A percentile compares a stretch with the other conserved stretches of the same genome.
These are phyloP conservation scores for Zygotorulaspora mrakii DNA, from an alignment of 1,139 yeast genomes.

Conservation along the genomic window DNA sequence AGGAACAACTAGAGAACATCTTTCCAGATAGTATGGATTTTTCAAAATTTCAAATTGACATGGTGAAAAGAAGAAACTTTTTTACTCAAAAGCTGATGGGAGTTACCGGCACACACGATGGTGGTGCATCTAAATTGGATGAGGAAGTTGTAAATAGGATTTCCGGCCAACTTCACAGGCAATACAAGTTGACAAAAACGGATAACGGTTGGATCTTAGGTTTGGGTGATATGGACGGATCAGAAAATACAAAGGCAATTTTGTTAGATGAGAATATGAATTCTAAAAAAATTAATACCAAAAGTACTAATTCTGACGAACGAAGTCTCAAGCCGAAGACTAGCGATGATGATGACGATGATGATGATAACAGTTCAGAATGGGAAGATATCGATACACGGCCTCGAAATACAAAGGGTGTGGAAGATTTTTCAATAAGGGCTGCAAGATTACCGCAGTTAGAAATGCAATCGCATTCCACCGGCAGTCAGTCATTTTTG, in stretches of 20 bases:
- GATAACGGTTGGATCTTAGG: slow-evolving; percentile 88
- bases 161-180: slow-evolving; percentile 80
- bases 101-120: slow-evolving; percentile 75
- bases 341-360: slow-evolving; percentile 28
- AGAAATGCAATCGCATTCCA: slow-evolving; percentile 14
- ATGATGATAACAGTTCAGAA: slow-evolving; percentile 43
- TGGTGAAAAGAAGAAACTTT: slow-evolving; percentile 87
- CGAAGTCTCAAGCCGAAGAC: slow-evolving; percentile 21
- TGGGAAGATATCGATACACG: slow-evolving; percentile 59
- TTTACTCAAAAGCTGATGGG: slow-evolving; percentile 85
- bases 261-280: slow-evolving; percentile 40
- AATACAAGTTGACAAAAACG: slow-evolving; percentile 70
- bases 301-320: no score
- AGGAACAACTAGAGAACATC: slow-evolving; percentile 73
- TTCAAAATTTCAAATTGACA: slow-evolving; percentile 85
- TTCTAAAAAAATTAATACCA: not conserved
- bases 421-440: slow-evolving; percentile 39
- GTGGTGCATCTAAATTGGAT: slow-evolving; percentile 40
- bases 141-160: slow-evolving; percentile 48
- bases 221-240: slow-evolving; percentile 47
- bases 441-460: slow-evolving; percentile 39
- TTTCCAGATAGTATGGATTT: slow-evolving; percentile 88
- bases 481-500: slow-evolving; percentile 34
- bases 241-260: slow-evolving; percentile 43
- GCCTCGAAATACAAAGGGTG: slow-evolving; percentile 24